Base-by-base conservation (phyloP, 768 basidiomycete genomes). In the Tricholoma saponaceum region DNA sequence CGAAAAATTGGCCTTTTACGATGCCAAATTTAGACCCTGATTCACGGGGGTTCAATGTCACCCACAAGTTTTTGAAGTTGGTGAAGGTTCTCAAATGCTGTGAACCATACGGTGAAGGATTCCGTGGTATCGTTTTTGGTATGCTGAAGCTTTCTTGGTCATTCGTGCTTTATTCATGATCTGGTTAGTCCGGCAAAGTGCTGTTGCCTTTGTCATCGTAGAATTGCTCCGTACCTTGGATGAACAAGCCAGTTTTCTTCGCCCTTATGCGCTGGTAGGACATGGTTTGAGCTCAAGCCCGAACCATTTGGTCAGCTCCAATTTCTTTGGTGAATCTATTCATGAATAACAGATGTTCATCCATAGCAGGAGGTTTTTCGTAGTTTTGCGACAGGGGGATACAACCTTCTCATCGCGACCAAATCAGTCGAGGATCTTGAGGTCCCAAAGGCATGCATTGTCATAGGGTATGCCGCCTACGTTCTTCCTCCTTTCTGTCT, bases 91-190 rank as follows among this genome's bases (percentile, higher is more conserved):
- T 92, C 41, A 78, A 78, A 56, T 76, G 80, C 1, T 86, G 80
- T 64, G 74, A 76, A 57, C 70, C 75, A 13, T 76, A 80, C 49
- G 83, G 82, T 5, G 78, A 83, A 52, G 62, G 67, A 4, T 91
- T 92, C 64, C 82, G 87, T 46, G 87, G 83, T 14, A 75, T 92
- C 22, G 66, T 87, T 37, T 77, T 84, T 60, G 89, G 90, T 90
- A 62, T 56, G 78, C 65, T 14, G 7, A 8, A 30, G 8, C 16
- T 57, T 33, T 32, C 41, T 16, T 52, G 23, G 33, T 59, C 23
- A 18, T 35, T 55, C 46, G 56, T 4, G 56, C 25, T 41, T 59
- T 33, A 65, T 56, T 55, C 46, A 55, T 55, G 12, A 46, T 50
- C 51, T 55, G 43, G 35, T 1, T 60, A 91, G 88, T 89, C 2